Evolutionary conservation across 2,329 filamentous ascomycete species (phyloP).

Genomic region (Amauroascus verrucosus): DNA sequence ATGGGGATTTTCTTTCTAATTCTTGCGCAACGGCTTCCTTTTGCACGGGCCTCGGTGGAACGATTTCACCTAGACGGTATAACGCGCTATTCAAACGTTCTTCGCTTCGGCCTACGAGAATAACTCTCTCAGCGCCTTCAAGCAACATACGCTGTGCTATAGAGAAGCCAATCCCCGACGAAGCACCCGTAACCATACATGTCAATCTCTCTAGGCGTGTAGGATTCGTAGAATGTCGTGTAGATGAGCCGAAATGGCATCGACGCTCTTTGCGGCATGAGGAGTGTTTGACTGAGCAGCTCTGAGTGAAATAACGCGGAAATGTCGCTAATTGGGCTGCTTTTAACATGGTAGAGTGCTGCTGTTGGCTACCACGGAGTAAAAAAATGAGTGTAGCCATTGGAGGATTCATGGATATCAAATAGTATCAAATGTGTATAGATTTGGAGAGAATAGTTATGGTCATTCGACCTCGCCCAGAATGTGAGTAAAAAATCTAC

Average conservation of each 20-base stretch:
- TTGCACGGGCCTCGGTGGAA: not conserved
- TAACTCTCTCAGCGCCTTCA: conserved; percentile 48
- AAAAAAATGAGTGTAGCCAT: not conserved
- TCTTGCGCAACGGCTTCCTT: not conserved
- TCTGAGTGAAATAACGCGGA: not conserved
- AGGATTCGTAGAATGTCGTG: not conserved
- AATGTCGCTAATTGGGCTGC: not conserved
- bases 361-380: not conserved
- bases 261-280: not conserved
- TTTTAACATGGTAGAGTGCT: not conserved
- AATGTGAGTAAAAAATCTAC: no score
- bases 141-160: conserved; percentile 57
- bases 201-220: conserved; percentile 27
- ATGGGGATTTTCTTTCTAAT: not conserved
- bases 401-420: not conserved
- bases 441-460: no score
- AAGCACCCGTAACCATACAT: conserved; percentile 57
- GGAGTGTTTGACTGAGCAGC: not conserved
- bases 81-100: conserved; percentile 37
- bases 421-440: no score
- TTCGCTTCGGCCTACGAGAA: conserved; percentile 51
- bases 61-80: conserved; percentile 17
- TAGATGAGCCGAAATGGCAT: not conserved
- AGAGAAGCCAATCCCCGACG: conserved; percentile 58
- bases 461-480: no score